Percentiles rank a stretch among this genome's conserved stretches.
Evolutionary conservation across 106 monocot species (phyloP).

Genomic region (Xerophyta viscosa): DNA sequence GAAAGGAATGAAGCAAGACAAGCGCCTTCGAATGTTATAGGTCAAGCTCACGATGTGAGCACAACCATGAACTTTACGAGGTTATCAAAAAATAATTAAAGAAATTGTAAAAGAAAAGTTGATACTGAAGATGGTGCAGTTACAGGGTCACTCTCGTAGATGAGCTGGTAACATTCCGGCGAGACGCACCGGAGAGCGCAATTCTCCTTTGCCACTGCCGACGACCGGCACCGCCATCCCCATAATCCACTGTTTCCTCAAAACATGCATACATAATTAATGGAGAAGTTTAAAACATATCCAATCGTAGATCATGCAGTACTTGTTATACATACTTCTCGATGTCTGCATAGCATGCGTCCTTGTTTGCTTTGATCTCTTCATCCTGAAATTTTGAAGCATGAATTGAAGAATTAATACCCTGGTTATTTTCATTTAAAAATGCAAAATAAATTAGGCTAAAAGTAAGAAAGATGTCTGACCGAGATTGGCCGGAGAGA

Average conservation of each 20-base stretch:
- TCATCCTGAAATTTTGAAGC: no score
- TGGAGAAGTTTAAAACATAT: background rate
- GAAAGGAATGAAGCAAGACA: no score
- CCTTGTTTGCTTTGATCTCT: constrained; percentile 76
- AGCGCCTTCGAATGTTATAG: no score
- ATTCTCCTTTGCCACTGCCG: constrained; percentile 72
- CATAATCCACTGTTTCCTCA: constrained; percentile 59
- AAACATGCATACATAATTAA: background rate
- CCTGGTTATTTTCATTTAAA: no score
- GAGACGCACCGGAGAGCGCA: constrained; percentile 84
- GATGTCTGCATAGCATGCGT: constrained; percentile 77
- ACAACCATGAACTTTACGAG: no score
- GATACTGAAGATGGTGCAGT: constrained; percentile 1
- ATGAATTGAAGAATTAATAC: no score
- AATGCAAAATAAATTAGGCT: no score
- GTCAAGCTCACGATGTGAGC: no score
- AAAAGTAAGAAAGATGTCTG: no score
- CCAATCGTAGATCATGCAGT: background rate
- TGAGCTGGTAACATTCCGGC: constrained; percentile 56
- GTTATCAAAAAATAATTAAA: background rate
- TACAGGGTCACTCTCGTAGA: constrained; percentile 82
- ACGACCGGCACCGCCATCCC: constrained; percentile 72
- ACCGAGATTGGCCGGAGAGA: no score
- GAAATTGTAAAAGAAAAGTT: background rate
- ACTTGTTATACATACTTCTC: constrained; percentile 42